phyloP scores from a whole-genome alignment of 75 land plant species.

The Isoetes taiwanensis region DNA sequence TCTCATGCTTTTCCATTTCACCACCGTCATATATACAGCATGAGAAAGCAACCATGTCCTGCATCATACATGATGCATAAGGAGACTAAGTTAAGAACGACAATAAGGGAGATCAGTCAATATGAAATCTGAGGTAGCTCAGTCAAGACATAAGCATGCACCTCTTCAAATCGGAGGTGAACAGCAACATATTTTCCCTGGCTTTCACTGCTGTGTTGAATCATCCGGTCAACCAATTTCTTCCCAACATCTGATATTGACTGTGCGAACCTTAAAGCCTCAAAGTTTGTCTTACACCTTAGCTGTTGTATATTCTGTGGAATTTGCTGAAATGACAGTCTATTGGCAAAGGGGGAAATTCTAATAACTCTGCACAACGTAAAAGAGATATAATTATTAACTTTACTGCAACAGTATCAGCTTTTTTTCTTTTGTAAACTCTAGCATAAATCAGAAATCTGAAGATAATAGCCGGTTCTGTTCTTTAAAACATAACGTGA shows the following conservation, averaged over 20 bases:
- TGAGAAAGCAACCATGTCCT: slow-evolving; percentile 99
- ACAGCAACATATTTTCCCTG: slow-evolving; percentile 88
- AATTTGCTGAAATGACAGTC: slow-evolving; percentile 66
- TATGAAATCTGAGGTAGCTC: too few species aligned
- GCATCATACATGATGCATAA: not conserved
- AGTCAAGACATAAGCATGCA: slow-evolving; percentile 8
- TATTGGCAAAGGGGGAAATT: slow-evolving; percentile 95
- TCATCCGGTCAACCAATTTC: slow-evolving; percentile 63
- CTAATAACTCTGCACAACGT: slow-evolving; percentile 48
- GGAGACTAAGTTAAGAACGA: not conserved
- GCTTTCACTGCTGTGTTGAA: slow-evolving; percentile 41
- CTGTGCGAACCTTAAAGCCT: slow-evolving; percentile 69
- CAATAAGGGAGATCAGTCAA: not conserved
- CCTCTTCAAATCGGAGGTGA: slow-evolving; percentile 99
- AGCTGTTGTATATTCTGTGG: slow-evolving; percentile 64
- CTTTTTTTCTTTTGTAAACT: not conserved
- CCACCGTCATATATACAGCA: slow-evolving; percentile 94
- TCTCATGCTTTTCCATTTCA: slow-evolving; percentile 43
- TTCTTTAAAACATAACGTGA: not conserved
- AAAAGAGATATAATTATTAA: not conserved
- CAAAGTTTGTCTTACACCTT: slow-evolving; percentile 90
- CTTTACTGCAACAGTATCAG: not conserved
- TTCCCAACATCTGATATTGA: slow-evolving; percentile 52
- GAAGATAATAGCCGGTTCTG: not conserved
- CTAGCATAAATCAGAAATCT: not conserved